Evolutionary conservation across 176 grass and related monocot species (phyloP).

Genomic region (Oropetium thomaeum): DNA sequence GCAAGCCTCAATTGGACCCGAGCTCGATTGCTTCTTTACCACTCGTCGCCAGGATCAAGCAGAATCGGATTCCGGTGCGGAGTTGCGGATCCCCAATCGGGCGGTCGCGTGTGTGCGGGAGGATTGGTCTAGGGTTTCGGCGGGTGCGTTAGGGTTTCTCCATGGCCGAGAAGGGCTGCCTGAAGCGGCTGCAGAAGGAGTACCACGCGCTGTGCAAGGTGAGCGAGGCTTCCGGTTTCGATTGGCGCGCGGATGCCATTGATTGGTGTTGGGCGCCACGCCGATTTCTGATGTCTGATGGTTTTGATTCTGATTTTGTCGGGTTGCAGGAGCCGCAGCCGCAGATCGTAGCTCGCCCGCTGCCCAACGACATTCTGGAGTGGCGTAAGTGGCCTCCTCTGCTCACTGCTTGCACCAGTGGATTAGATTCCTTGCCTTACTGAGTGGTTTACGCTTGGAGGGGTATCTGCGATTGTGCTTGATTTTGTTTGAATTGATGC

Average conservation of each 20-base stretch:
- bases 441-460: background rate
- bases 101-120: background rate
- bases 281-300: slow-evolving; percentile 18
- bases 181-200: slow-evolving; percentile 98
- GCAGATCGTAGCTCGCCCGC: slow-evolving; percentile 93
- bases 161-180: slow-evolving; percentile 90
- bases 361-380: slow-evolving; percentile 92
- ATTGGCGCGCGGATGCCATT: background rate
- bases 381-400: slow-evolving; percentile 69
- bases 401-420: background rate
- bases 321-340: slow-evolving; percentile 78
- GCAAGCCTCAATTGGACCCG: background rate
- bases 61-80: background rate
- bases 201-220: slow-evolving; percentile 98
- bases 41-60: background rate
- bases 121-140: slow-evolving; percentile 27
- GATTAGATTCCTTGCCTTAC: background rate
- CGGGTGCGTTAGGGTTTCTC: slow-evolving; percentile 19
- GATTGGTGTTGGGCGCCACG: background rate
- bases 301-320: background rate
- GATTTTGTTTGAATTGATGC: background rate
- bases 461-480: background rate
- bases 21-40: background rate
- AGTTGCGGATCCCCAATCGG: slow-evolving; percentile 22
- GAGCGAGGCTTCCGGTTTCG: slow-evolving; percentile 28